Base-by-base conservation (phyloP, 2,329 filamentous ascomycete genomes). In the Thielaviopsis cerberus region DNA sequence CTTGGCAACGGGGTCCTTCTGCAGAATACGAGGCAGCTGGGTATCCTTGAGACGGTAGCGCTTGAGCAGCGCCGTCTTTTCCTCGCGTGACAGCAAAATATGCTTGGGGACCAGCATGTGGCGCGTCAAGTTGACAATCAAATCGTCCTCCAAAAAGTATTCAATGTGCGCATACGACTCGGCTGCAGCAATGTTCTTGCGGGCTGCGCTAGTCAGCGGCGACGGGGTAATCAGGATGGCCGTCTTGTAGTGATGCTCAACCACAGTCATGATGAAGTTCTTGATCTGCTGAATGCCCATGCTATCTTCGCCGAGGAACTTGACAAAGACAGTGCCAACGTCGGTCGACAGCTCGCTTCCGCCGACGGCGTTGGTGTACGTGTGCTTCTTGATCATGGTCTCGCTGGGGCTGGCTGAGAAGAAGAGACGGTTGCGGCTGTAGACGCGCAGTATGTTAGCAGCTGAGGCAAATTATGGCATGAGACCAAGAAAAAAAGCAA, bases 61-160 rank as follows among this genome's bases (percentile, higher is more conserved):
- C 72, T 89, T 82, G 61, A 98, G 76, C 66, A 98, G 74, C 41
- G 86, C 85, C 53, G 74, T 73, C 79, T 96, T 96, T 76, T 98
- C 92, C 66, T 94, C 88, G 52, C 82, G 79, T 66, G 88, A 94
- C 59, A 98, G 80, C 61, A 97, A 73, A 41, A 97, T 83, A 69
- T 98, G 92, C 69, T 86, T 89, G 51, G 92, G 92, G 27, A 98
- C 92, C 58, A 98, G 79, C 72, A 97, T 91, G 74, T 98, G 92
- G 70, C 90, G 87, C 61, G 91, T 97, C 71, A 98, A 97, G 73
- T 98, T 98, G 71, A 98, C 90, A 61, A 97, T 78, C 65, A 98
- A 73, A 72, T 98, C 92, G 69, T 92, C 86, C 76, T 97, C 92
- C 65, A 91, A 81, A 74, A 98, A 98, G 69, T 88, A 88, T 75